These are phyloP conservation scores for Penicillium sp. DNA, from an alignment of 2,329 filamentous ascomycete species.

Conservation along the genomic window DNA sequence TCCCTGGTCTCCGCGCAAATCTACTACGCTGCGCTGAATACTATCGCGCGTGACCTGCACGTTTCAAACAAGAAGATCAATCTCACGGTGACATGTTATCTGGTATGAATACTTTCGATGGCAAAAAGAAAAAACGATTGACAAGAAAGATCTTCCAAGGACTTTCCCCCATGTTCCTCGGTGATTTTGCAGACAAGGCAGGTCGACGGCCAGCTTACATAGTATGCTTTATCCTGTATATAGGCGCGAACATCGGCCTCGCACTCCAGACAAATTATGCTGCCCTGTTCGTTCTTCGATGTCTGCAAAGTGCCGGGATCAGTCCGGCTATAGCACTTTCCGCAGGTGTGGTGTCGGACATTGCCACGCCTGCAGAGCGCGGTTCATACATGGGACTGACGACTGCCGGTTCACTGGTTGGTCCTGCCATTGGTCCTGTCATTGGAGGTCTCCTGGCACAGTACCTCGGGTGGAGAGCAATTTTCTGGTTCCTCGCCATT, in stretches of 20 bases:
- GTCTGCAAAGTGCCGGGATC: constrained; percentile 39
- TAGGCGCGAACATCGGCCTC: constrained; percentile 38
- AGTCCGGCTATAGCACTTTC: constrained; percentile 40
- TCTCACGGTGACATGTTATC: constrained; percentile 26
- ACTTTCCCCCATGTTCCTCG: constrained; percentile 49
- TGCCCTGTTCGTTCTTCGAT: constrained; percentile 36
- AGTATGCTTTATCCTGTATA: constrained; percentile 48
- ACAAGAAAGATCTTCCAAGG: constrained; percentile 47
- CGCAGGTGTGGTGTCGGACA: constrained; percentile 38
- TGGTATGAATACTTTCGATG: constrained; percentile 10
- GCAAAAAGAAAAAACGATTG: not conserved
- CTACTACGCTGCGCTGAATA: constrained; percentile 40
- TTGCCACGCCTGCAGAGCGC: constrained; percentile 35
- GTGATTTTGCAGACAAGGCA: constrained; percentile 47
- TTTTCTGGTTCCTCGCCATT: constrained; percentile 49
- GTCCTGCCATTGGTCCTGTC: constrained; percentile 33
- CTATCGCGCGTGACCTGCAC: constrained; percentile 28
- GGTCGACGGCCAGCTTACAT: constrained; percentile 50
- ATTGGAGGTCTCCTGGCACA: constrained; percentile 33
- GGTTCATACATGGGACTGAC: constrained; percentile 41
- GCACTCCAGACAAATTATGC: constrained; percentile 37
- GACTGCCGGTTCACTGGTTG: constrained; percentile 29
- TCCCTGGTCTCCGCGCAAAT: constrained; percentile 44
- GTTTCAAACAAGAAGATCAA: constrained; percentile 25
- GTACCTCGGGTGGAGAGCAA: constrained; percentile 37